phyloP scores from a whole-genome alignment of 2,329 filamentous ascomycete genomes.

The Aspergillus terreus region DNA sequence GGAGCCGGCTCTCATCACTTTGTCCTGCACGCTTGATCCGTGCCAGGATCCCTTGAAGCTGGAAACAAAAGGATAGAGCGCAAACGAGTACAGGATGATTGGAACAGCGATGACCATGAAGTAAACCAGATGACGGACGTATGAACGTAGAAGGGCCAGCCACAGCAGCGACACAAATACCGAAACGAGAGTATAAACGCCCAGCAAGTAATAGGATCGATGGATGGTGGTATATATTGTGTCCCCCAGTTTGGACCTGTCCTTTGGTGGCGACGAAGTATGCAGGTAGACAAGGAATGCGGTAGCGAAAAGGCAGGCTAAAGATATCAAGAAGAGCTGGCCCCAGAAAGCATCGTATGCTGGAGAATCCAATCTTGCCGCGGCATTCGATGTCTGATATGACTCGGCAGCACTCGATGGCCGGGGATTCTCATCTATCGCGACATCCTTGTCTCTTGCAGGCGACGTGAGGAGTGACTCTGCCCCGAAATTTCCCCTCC shows the following conservation, averaged over 20 bases:
- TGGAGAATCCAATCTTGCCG: constrained; percentile 65
- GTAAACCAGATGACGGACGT: constrained; percentile 78
- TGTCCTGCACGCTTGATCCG: constrained; percentile 79
- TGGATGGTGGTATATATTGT: constrained; percentile 89
- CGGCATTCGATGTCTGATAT: constrained; percentile 54
- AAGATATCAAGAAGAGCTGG: constrained; percentile 78
- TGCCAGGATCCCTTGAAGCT: constrained; percentile 77
- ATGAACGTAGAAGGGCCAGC: constrained; percentile 83
- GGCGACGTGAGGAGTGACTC: constrained; percentile 45
- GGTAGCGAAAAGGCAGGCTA: constrained; percentile 80
- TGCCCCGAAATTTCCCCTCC: constrained; percentile 32
- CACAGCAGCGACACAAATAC: constrained; percentile 83
- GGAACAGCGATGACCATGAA: constrained; percentile 81
- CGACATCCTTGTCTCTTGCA: constrained; percentile 51
- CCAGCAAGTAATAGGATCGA: constrained; percentile 82
- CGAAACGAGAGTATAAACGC: constrained; percentile 87
- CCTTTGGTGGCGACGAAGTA: constrained; percentile 66
- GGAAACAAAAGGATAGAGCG: constrained; percentile 83
- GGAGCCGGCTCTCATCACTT: constrained; percentile 81
- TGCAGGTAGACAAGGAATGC: constrained; percentile 88
- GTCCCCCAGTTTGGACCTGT: constrained; percentile 71
- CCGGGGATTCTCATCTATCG: constrained; percentile 40
- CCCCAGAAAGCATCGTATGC: constrained; percentile 89
- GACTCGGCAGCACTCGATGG: constrained; percentile 49
- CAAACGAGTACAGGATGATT: constrained; percentile 81